Evolutionary conservation across 805 yeast genomes (phyloP), one percentile per base, ranked within the genome.

Genomic region (Candida michaelii): DNA sequence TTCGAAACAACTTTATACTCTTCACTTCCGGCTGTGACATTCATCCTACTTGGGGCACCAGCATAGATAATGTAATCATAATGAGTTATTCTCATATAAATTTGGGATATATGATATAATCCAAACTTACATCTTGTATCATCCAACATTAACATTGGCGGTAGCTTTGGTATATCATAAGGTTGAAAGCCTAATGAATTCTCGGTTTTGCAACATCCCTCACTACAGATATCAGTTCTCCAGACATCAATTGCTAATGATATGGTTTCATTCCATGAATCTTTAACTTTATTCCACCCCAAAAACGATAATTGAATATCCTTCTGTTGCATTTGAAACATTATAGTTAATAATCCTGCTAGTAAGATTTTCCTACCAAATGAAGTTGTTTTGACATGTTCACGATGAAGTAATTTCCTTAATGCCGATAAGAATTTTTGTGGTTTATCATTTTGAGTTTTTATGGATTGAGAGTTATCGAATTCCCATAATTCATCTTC

Each of bases 11-110:
- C 63, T 16, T 71, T 71, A 48, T 78, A 73, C 44, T 78, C 82
- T 1, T 65, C 56, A 8, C 66, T 64, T 5, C 79, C 76, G 9
- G 85, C 80, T 29, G 67, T 69, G 27, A 82, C 88, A 53, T 79
- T 85, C 63, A 59, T 60, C 36, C 65, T 37, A 27, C 59, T 55
- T 7, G 65, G 63, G 7, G 63, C 62, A 1, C 66, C 66, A 30
- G 66, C 62, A 41, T 47, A 61, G 10, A 59, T 53, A 24, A 61
- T 59, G 38, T 53, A 57, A 41, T 61, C 66, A 39, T 61, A 60
- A 36, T 61, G 65, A 10, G 59, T 52, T 11, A 60, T 58, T 32
- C 62, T 41, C 59, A 59, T 53, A 36, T 49, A 56, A 8, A 55
- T 55, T 40, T 60, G 64, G 7, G 62, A 51, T 18, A 60, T 51